Evolutionary conservation across 2,329 filamentous ascomycete genomes (phyloP).

Genomic region (Alternaria sp.): DNA sequence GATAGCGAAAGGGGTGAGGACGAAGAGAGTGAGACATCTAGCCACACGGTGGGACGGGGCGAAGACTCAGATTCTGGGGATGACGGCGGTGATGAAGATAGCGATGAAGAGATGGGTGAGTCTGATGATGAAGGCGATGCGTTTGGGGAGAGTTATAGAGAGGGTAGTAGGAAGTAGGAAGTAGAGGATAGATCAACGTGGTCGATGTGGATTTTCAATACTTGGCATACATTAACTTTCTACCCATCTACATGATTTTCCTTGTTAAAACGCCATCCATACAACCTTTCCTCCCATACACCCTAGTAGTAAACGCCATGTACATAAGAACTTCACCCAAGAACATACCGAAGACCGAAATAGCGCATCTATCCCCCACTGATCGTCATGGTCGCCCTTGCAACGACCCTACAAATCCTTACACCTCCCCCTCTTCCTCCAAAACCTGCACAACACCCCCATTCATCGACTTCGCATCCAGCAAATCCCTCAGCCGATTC

Average conservation of each 20-base stretch:
- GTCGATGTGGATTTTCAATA: background rate
- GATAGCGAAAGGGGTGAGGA: background rate
- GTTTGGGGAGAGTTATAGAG: background rate
- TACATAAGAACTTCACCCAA: too few species aligned
- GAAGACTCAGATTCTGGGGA: background rate
- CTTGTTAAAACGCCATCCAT: background rate
- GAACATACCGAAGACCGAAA: background rate
- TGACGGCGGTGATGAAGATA: background rate
- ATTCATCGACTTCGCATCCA: constrained; percentile 4
- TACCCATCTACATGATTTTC: background rate
- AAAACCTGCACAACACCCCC: background rate
- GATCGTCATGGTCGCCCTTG: background rate
- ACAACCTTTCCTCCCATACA: too few species aligned
- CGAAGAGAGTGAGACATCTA: background rate
- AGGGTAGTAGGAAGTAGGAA: background rate
- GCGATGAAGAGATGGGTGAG: background rate
- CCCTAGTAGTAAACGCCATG: too few species aligned
- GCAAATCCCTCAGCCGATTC: constrained; percentile 15
- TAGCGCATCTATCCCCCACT: rapidly evolving
- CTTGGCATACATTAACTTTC: rapidly evolving
- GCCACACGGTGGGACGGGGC: background rate
- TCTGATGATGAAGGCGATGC: background rate
- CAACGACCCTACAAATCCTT: background rate
- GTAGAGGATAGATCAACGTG: too few species aligned
- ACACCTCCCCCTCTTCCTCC: background rate